phyloP scores from a whole-genome alignment of 2,329 filamentous ascomycete species.

The Phialophora expanda region DNA sequence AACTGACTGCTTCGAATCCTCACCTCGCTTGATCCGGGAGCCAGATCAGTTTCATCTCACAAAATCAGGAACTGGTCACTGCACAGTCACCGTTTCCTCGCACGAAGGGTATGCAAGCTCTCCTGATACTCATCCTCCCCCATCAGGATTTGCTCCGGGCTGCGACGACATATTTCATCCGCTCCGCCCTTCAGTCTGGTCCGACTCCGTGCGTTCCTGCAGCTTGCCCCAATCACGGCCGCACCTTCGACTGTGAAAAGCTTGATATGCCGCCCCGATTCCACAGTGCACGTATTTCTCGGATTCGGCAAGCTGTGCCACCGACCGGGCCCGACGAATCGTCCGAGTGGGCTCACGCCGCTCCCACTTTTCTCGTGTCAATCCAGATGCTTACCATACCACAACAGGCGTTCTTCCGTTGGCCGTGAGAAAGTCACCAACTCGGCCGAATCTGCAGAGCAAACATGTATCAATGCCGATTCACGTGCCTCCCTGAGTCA shows the following conservation, averaged over 20 bases:
- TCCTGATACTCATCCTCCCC: background rate
- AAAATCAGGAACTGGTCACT: constrained; percentile 6
- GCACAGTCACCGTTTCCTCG: background rate
- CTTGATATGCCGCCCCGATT: constrained; percentile 8
- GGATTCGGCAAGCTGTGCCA: constrained; percentile 13
- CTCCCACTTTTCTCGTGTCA: constrained; percentile 4
- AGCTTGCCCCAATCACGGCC: constrained; percentile 5
- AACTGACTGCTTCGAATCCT: background rate
- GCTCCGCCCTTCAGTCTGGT: constrained; percentile 13
- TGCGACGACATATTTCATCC: constrained; percentile 9
- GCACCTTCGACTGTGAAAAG: constrained; percentile 6
- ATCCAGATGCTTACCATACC: constrained; percentile 1
- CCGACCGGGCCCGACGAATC: constrained; percentile 18
- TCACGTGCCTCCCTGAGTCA: constrained; percentile 7
- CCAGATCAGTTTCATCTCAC: constrained; percentile 17
- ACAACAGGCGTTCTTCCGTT: background rate
- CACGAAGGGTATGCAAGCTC: background rate
- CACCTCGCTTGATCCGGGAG: background rate
- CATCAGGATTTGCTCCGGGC: background rate
- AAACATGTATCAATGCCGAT: background rate
- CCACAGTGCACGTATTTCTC: constrained; percentile 3
- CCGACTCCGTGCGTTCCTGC: constrained; percentile 13
- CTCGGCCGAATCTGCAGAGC: constrained; percentile 15
- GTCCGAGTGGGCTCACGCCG: constrained; percentile 16
- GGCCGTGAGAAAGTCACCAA: background rate